Evolutionary conservation across 202 grass and related monocot genomes (phyloP).

Genomic region (Schoenoplectus triqueter): DNA sequence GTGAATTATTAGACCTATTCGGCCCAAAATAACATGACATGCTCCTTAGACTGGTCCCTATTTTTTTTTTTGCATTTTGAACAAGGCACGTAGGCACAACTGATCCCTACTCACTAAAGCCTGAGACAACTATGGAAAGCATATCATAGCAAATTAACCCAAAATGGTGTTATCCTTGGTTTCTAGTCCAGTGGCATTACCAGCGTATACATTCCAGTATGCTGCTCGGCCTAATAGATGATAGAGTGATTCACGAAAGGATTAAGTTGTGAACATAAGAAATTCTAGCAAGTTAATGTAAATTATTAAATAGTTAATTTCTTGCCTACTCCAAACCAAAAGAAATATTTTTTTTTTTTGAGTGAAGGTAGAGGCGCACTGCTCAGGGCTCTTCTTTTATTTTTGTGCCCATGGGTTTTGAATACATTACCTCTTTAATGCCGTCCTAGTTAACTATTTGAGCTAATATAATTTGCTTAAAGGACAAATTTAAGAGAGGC

Average conservation of each 20-base stretch:
- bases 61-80: too few relatives aligned
- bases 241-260: not conserved
- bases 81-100: too few relatives aligned
- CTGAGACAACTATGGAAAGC: not conserved
- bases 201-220: not conserved
- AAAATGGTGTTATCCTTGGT: not conserved
- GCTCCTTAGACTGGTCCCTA: too few relatives aligned
- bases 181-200: not conserved
- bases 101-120: too few relatives aligned
- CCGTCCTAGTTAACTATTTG: too few relatives aligned
- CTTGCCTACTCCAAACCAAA: too few relatives aligned
- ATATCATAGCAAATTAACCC: not conserved
- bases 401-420: too few relatives aligned
- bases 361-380: too few relatives aligned
- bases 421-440: too few relatives aligned
- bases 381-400: too few relatives aligned
- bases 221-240: not conserved
- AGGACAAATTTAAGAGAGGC: not conserved
- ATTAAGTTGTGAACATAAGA: not conserved
- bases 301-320: not conserved
- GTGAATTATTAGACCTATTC: not conserved
- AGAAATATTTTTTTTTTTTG: too few relatives aligned
- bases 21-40: not conserved
- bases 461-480: too few relatives aligned
- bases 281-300: not conserved